Conservation (phyloP, 108 stramenopile genomes). For the Fragilaria crotonensis region DNA sequence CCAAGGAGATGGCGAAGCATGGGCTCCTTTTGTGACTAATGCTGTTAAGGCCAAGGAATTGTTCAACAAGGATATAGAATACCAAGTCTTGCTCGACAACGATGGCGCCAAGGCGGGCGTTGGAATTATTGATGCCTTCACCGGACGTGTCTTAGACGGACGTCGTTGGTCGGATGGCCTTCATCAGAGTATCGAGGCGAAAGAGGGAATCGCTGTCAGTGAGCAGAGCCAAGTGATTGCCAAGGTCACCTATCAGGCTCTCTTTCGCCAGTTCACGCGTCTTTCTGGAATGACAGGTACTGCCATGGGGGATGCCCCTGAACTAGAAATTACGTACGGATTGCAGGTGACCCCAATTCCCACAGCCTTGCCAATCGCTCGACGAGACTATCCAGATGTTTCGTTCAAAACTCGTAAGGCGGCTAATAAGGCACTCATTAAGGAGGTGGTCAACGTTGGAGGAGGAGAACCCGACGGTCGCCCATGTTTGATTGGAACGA, state of each 20-base stretch:
- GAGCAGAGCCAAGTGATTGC: conserved; percentile 90
- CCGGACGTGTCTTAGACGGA: conserved; percentile 92
- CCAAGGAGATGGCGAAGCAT: conserved; percentile 68
- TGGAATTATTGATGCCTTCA: conserved; percentile 92
- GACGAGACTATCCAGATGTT: conserved; percentile 91
- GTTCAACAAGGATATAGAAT: conserved; percentile 85
- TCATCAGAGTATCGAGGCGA: conserved; percentile 95
- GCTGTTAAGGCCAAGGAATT: conserved; percentile 93
- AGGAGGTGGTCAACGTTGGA: conserved; percentile 73
- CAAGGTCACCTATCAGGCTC: conserved; percentile 93
- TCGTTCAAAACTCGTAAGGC: conserved; percentile 88
- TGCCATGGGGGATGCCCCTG: conserved; percentile 81
- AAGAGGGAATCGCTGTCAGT: conserved; percentile 86
- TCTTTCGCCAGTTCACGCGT: conserved; percentile 87
- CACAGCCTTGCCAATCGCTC: conserved; percentile 87
- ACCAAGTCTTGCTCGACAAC: conserved; percentile 60
- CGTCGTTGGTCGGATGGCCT: conserved; percentile 94
- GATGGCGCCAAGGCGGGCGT: conserved; percentile 43
- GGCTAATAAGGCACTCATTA: conserved; percentile 72
- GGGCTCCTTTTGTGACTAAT: conserved; percentile 87
- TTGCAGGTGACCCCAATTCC: conserved; percentile 82
- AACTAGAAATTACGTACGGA: conserved; percentile 82
- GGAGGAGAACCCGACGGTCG: conserved; percentile 64
- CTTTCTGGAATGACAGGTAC: conserved; percentile 95
- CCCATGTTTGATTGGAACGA: conserved; percentile 93